Evolutionary conservation across 352 stramenopile species (phyloP).

Genomic region (Globisporangium uncinulatum): DNA sequence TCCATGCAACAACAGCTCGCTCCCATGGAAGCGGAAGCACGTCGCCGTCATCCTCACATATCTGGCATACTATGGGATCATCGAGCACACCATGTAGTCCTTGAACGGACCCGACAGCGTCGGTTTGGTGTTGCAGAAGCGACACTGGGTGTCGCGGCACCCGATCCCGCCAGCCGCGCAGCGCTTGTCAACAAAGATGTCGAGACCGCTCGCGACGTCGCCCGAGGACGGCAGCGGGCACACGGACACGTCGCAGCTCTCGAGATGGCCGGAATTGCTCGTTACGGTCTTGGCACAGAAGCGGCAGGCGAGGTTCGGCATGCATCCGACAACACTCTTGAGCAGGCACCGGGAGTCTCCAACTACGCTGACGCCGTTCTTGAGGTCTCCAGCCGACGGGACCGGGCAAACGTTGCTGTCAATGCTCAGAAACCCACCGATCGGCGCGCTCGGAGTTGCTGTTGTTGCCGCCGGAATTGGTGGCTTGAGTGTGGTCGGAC

Average conservation of each 20-base stretch:
- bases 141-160: constrained; percentile 27
- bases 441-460: not conserved
- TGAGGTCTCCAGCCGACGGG: not conserved
- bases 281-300: constrained; percentile 16
- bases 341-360: constrained; percentile 14
- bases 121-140: constrained; percentile 27
- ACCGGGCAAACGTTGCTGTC: not conserved
- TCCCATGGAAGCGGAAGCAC: too few species aligned
- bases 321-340: constrained; percentile 20
- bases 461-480: not conserved
- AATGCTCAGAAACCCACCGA: not conserved
- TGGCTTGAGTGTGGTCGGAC: not conserved
- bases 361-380: constrained; percentile 10
- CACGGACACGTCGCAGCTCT: constrained; percentile 7
- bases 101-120: not conserved
- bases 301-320: constrained; percentile 9
- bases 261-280: constrained; percentile 13
- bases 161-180: constrained; percentile 22
- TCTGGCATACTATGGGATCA: not conserved
- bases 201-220: constrained; percentile 19
- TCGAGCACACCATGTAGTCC: not conserved
- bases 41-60: too few species aligned
- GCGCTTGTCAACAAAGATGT: constrained; percentile 19
- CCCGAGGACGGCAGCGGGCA: constrained; percentile 6
- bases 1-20: too few species aligned